phyloP scores from a whole-genome alignment of 768 basidiomycete genomes.

The Macrolepiota albuminosa region DNA sequence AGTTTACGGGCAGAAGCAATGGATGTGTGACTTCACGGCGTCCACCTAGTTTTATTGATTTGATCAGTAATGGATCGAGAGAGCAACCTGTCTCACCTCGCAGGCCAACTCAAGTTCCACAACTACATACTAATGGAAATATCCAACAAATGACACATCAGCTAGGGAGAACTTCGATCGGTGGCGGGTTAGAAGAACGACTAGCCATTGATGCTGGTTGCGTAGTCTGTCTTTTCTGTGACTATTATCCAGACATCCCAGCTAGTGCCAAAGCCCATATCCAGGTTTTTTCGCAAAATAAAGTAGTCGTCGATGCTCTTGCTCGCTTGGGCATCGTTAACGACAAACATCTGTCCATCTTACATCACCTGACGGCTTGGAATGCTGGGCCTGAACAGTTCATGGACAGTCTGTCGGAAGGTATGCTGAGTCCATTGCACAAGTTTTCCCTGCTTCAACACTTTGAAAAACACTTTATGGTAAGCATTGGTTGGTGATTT shows the following conservation, averaged over 20 bases:
- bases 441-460: not conserved
- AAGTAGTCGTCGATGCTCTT: not conserved
- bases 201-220: not conserved
- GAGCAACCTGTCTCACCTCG: not conserved
- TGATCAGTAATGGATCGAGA: not conserved
- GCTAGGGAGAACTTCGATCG: not conserved
- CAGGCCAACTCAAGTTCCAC: not conserved
- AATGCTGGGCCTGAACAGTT: not conserved
- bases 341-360: not conserved
- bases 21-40: too few relatives aligned
- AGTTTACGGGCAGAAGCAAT: not conserved
- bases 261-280: not conserved
- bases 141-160: too few relatives aligned
- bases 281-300: not conserved
- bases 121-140: not conserved
- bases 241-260: not conserved
- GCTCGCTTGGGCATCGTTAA: not conserved
- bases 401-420: not conserved
- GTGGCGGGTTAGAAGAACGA: not conserved
- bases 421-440: not conserved
- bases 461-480: not conserved
- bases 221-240: not conserved
- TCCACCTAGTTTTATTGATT: not conserved
- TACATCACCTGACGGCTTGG: not conserved
- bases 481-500: not conserved